Base-by-base conservation (phyloP, 768 basidiomycete species). In the Kwoniella europaea region DNA sequence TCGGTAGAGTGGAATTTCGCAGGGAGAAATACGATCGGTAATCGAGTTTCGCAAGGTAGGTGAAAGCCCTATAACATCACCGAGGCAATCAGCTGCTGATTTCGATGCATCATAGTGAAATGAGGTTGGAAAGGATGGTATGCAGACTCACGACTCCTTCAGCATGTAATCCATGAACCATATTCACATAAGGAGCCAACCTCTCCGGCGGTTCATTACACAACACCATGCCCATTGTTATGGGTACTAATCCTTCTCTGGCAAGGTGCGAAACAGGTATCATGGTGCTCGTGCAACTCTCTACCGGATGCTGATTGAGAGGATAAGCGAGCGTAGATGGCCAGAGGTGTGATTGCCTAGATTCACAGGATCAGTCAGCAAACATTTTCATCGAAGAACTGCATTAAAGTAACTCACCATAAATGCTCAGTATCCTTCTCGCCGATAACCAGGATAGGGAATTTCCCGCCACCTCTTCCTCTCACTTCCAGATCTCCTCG, bases 21-120 rank as follows among this genome's bases (percentile, higher is more conserved):
- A 20, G 79, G 79, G n/a, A 80, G 69, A 73, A 80, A 77, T 50
- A 80, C 77, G 43, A 80, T 77, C 0, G 79, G 79, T 58, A 77
- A 65, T 41, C 71, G 35, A 20, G 65, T 43, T 13, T 71, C 66
- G 41, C 65, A 73, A 7, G 77, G 69, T 4, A 78, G 64, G 63
- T 78, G 77, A 73, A 80, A 80, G 16, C 76, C 79, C 78, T 79
- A 57, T 4, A 61, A 12, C 7, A 18, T 50, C 46, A 50, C 46
- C 46, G 18, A 15, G 12, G 4, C 15, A 16, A 6, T 50, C 46
- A 50, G 44, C 16, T 16, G 12, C 44, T 46, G 16, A 1, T 12
- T 6, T 46, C 44, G 27, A 3, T 27, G 27, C 27, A 27, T 46
- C 16, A 16, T 46, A 46, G 44, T 12, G 44, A 46, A 46, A 46